Evolutionary conservation across 768 basidiomycete genomes (phyloP).

Genomic region (Dioszegia crocea): DNA sequence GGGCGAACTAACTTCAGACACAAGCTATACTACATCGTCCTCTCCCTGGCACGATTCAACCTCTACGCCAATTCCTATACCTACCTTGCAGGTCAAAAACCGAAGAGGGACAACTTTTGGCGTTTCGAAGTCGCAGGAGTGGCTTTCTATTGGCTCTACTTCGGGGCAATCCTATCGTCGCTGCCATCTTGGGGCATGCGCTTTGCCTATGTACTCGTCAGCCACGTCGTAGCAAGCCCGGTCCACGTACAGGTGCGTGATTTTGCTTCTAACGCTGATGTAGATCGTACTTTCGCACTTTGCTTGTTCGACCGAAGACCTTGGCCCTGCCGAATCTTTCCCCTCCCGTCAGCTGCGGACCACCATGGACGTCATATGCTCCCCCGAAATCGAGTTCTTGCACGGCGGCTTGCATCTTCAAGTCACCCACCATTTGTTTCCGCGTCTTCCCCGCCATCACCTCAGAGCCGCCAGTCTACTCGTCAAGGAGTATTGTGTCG

Average conservation of each 20-base stretch:
- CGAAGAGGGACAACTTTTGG: slow-evolving; percentile 60
- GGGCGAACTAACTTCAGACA: slow-evolving; percentile 53
- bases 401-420: slow-evolving; percentile 98
- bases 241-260: slow-evolving; percentile 80
- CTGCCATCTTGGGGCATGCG: slow-evolving; percentile 69
- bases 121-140: slow-evolving; percentile 68
- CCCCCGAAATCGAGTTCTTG: slow-evolving; percentile 73
- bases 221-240: slow-evolving; percentile 80
- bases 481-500: slow-evolving; percentile 81
- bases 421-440: slow-evolving; percentile 95
- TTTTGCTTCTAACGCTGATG: neutral
- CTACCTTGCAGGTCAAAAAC: slow-evolving; percentile 58
- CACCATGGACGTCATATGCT: slow-evolving; percentile 93
- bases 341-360: slow-evolving; percentile 90
- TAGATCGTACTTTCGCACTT: slow-evolving; percentile 95
- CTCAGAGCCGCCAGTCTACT: slow-evolving; percentile 72
- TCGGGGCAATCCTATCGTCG: slow-evolving; percentile 62
- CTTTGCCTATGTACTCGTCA: slow-evolving; percentile 72
- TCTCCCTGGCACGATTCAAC: slow-evolving; percentile 89
- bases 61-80: slow-evolving; percentile 82
- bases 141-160: slow-evolving; percentile 87
- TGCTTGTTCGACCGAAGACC: slow-evolving; percentile 84
- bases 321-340: slow-evolving; percentile 88
- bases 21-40: slow-evolving; percentile 83
- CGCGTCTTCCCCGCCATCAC: slow-evolving; percentile 89